Evolutionary conservation across 2,329 filamentous ascomycete species (phyloP), one percentile per base, ranked within the genome.

Genomic region (Colletotrichum sp.): DNA sequence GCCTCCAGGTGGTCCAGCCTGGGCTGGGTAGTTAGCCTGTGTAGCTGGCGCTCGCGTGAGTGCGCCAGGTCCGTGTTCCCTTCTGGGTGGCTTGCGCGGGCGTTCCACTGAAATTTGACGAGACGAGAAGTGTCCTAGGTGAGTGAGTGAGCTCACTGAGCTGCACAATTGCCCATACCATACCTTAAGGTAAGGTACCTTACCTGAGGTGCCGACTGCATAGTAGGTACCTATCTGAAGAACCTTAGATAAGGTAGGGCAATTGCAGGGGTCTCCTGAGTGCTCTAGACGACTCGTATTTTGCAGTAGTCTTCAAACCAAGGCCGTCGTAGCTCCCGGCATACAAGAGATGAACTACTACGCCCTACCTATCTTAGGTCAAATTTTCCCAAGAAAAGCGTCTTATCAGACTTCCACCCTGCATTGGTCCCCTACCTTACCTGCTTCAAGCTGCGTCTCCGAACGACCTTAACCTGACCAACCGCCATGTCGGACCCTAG

Each of bases 31-130:
- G 44, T 21, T 52, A 52, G 44, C 36, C 15, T 39, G 36, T 16
- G 44, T 24, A 52, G 44, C 44, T 21, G 44, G 44, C 44, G 44
- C n/a, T 52, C 44, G 44, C n/a, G 44, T 52, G n/a, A 52, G 10
- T 52, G 44, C 44, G 44, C 44, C 44, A 52, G 32, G 30, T 26
- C 32, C 24, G 64, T 73, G 70, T 49, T 36, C 16, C 30, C 57
- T 64, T 64, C 34, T 32, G 13, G 9, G 70, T 69, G 74, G 74
- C 74, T 74, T 68, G 59, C 26, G 59, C n/a, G 34, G 74, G 74
- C 74, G 74, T 74, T 30, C 59, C 74, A 74, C 74, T 76, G 74
- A 73, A 75, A 65, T 49, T 52, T 64, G 71, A 57, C 39, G 30
- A 34, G 68, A 57, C 44, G 6, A 13, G 44, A 49, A 49, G 44